These are phyloP conservation scores for Solanum clarkiae DNA, from an alignment of 257 asterid genomes.

Conservation along the genomic window DNA sequence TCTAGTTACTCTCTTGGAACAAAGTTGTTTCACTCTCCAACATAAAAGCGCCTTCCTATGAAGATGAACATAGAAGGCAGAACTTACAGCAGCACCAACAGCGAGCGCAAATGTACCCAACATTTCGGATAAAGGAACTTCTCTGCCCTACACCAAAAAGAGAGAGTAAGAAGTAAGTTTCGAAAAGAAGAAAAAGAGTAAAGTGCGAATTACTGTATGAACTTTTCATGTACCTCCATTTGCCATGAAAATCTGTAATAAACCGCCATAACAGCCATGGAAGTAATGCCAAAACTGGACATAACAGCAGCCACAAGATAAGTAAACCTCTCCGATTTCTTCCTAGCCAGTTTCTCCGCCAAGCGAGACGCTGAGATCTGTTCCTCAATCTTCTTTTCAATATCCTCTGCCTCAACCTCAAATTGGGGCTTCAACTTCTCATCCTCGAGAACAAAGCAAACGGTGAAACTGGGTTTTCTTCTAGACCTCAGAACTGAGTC, in stretches of 20 bases:
- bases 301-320: conserved; percentile 29
- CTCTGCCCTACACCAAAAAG: conserved; percentile 51
- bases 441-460: conserved; percentile 53
- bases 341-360: conserved; percentile 56
- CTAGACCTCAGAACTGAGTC: conserved; percentile 2
- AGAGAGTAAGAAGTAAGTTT: background rate
- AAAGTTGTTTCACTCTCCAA: no score
- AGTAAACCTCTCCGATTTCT: conserved; percentile 73
- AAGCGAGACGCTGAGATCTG: conserved; percentile 19
- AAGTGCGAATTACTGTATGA: background rate
- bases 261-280: background rate
- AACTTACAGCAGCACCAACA: conserved; percentile 91
- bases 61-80: background rate
- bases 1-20: background rate
- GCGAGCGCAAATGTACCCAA: conserved; percentile 94
- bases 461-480: conserved; percentile 24
- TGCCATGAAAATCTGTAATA: conserved; percentile 2
- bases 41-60: no score
- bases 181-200: background rate
- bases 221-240: background rate
- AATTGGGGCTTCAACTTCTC: conserved; percentile 19
- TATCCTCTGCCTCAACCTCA: background rate
- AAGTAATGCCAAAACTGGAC: background rate
- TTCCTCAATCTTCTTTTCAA: conserved; percentile 20
- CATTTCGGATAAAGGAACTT: conserved; percentile 73